Conservation (phyloP, 371 early-diverging fungal species). For the Rhizopus arrhizus region DNA sequence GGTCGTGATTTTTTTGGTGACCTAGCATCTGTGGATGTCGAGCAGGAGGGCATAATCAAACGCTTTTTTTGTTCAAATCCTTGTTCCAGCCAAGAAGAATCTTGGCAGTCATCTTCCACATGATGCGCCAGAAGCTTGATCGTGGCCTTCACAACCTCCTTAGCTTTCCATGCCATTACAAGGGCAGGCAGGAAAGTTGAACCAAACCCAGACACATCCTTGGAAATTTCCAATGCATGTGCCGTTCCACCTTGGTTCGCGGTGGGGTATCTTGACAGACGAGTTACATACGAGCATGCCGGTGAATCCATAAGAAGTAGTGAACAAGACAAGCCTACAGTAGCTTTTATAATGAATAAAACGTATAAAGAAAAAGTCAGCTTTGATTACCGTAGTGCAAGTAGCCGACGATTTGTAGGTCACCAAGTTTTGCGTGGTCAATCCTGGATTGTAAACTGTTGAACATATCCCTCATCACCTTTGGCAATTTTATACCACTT, state of each 20-base stretch:
- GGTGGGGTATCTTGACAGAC: background rate
- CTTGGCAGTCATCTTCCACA: background rate
- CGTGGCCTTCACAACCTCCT: slow-evolving; percentile 6
- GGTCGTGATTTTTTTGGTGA: background rate
- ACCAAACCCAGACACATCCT: slow-evolving; percentile 7
- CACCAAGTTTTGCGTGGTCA: background rate
- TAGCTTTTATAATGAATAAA: background rate
- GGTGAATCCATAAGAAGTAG: background rate
- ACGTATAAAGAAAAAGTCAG: background rate
- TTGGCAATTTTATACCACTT: slow-evolving; percentile 10
- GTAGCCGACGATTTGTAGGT: background rate
- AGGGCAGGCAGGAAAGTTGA: slow-evolving; percentile 9
- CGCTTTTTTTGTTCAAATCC: background rate
- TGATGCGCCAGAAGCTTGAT: background rate
- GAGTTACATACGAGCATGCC: background rate
- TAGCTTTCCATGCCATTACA: slow-evolving; percentile 13
- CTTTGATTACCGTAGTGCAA: background rate
- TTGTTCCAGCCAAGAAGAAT: background rate
- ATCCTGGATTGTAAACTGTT: background rate
- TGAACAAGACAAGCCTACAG: background rate
- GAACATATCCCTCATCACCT: slow-evolving; percentile 15
- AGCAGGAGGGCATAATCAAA: slow-evolving; percentile 1
- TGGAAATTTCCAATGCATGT: background rate
- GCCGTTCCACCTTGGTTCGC: background rate
- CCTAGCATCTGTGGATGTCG: background rate